Evolutionary conservation across 257 asterid species (phyloP).

Genomic region (Solanum lycopersicoides): DNA sequence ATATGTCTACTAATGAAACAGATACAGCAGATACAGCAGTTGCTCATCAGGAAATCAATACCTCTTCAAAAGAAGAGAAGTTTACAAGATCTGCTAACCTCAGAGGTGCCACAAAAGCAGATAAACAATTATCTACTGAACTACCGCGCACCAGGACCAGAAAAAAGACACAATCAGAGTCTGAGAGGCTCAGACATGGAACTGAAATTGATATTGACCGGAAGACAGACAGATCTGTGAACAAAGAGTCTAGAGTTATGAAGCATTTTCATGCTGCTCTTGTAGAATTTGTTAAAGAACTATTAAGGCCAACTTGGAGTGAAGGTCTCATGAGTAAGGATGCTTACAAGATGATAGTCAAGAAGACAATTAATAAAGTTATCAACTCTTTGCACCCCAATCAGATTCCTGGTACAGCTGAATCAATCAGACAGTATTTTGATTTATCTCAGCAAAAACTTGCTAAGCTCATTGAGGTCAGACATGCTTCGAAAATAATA

Average conservation of each 20-base stretch:
- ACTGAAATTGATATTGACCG: constrained; percentile 21
- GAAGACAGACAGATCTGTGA: constrained; percentile 19
- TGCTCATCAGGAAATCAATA: constrained; percentile 7
- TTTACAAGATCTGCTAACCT: constrained; percentile 18
- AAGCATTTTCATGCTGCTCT: constrained; percentile 57
- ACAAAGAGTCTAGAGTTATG: constrained; percentile 33
- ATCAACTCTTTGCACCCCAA: constrained; percentile 43
- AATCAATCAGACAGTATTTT: constrained; percentile 46
- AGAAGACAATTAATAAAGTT: constrained; percentile 67
- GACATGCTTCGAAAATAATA: constrained; percentile 17
- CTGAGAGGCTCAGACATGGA: constrained; percentile 24
- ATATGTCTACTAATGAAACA: not conserved
- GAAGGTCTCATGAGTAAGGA: constrained; percentile 69
- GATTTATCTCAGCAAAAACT: constrained; percentile 49
- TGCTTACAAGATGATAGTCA: constrained; percentile 73
- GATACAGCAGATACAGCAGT: constrained; percentile 9
- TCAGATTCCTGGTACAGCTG: constrained; percentile 63
- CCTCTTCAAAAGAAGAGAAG: constrained; percentile 30
- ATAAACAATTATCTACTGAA: constrained; percentile 17
- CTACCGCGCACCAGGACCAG: constrained; percentile 12
- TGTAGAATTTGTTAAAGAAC: constrained; percentile 64
- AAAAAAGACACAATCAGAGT: constrained; percentile 18
- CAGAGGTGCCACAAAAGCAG: constrained; percentile 9
- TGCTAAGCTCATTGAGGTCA: constrained; percentile 77
- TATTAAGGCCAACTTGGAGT: constrained; percentile 75